Base-by-base conservation (phyloP, 176 grass and related monocot genomes). In the Juncus effusus region DNA sequence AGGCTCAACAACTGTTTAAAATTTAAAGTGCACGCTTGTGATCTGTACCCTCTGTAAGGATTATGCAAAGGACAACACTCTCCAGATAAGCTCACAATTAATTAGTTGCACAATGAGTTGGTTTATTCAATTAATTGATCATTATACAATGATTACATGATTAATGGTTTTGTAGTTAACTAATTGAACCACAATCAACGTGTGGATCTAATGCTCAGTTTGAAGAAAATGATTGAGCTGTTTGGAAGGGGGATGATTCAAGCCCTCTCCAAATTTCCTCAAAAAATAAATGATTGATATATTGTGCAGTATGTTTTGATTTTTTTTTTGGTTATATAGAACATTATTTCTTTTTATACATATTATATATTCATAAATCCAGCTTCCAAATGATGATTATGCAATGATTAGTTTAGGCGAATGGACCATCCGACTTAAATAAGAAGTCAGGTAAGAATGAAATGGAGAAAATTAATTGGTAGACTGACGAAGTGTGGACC, bases 11-110 rank as follows among this genome's bases (percentile, higher is more conserved):
- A 72, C 68, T 72, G 9, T 1, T 47, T 47, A 47, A 47, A 28
- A 28, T 28, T 47, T 9, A 72, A 57, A 72, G 52, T 55, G 28
- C 54, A 59, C 68, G 66, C 11, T 69, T 56, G 66, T 69, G 66
- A 69, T 54, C 66, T 69, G 66, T 69, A 56, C 39, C 9, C 50
- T 56, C 36, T 56, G 51, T 55, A 54, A 6, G 10, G 65, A 67
- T 67, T 50, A 51, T 10, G 65, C 65, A 69, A 38, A 54, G 65
- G 65, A 69, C 65, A 54, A 69, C 54, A 69, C 13, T 1, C 41
- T 37, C 51, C 66, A 69, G 66, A 69, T 10, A 56, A 69, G 19
- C 19, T 9, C 10, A 60, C 37, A 8, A 19, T 3, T 6, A 50
- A 11, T 49, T 66, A 3, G 11, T 12, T 51, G 42, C 10, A 66